Base-by-base conservation (phyloP, 441 rosid genomes). In the Hura crepitans region DNA sequence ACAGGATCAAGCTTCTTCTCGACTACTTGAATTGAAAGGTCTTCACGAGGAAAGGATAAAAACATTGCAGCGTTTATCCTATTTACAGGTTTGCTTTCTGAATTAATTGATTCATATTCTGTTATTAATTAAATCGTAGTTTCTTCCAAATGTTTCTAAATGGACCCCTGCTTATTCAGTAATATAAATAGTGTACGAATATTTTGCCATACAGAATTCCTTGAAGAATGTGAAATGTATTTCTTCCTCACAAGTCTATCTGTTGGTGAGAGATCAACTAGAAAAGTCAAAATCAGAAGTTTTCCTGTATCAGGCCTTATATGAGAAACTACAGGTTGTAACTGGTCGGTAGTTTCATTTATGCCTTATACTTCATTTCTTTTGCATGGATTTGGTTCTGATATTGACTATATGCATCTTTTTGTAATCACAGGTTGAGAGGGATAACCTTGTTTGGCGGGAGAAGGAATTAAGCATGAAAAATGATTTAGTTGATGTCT, bases 281-380 rank as follows among this genome's bases (percentile, higher is more conserved):
- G 90, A 79, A 77, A 91, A 80, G 75, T 85, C 94, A 75, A 96
- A 91, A 78, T 78, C 87, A 53, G 89, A 87, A 79, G 93, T 87
- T 79, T 58, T 72, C 54, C 79, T 74, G 64, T 90, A 87, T 84
- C 94, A 85, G 82, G 83, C 91, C 75, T 78, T 85, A 68, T 88
- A 81, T 53, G 90, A 91, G 88, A 96, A 88, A 87, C 87, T 91
- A 67, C 98, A 96, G 99, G 99, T 96, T 85, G 93, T 84, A 80
- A 83, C 85, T 85, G 85, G 84, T 82, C 79, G 85, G 78, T 75
- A 80, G 82, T 84, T 88, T 82, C 77, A 74, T 79, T 74, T 80
- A 67, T 78, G 65, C 81, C 74, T 62, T 76, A 66, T 37, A 77
- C 76, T 65, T 67, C 74, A 30, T 79, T 70, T 73, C 62, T 14